These are phyloP conservation scores for Rhexocercosporidium sp. DNA, from an alignment of 2,329 filamentous ascomycete genomes.

Conservation along the genomic window DNA sequence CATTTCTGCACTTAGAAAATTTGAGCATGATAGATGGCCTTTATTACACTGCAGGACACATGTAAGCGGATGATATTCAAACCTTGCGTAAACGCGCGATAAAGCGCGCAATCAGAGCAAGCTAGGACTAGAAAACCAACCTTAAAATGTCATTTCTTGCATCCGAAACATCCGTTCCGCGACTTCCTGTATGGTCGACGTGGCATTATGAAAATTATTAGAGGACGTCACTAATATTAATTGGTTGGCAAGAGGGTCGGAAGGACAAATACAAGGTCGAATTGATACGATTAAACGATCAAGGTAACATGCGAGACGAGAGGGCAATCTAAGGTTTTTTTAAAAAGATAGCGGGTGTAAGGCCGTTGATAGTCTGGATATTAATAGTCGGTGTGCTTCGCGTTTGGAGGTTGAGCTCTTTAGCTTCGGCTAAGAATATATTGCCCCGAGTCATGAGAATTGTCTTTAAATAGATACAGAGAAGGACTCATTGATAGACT, in stretches of 20 bases:
- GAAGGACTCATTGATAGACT: too few species aligned
- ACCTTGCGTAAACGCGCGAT: too few species aligned
- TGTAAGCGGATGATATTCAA: not conserved
- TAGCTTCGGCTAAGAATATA: not conserved
- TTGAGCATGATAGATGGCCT: not conserved
- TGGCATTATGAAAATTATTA: slow-evolving; percentile 17
- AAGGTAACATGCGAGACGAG: not conserved
- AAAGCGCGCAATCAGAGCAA: not conserved
- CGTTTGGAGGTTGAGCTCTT: not conserved
- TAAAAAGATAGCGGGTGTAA: not conserved
- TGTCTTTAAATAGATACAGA: not conserved
- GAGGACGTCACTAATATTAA: not conserved
- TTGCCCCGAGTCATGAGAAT: not conserved
- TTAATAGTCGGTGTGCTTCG: not conserved
- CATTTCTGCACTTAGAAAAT: not conserved
- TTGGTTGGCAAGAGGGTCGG: not conserved
- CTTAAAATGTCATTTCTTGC: slow-evolving; percentile 47
- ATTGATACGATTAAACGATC: not conserved
- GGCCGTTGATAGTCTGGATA: not conserved
- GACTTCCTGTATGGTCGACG: slow-evolving; percentile 46
- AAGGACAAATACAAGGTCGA: not conserved
- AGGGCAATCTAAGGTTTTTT: not conserved
- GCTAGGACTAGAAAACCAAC: slow-evolving; percentile 29
- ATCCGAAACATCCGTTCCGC: slow-evolving; percentile 45
- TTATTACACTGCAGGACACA: not conserved